Conservation (phyloP, 441 rosid species). For the Aleurites moluccanus region DNA sequence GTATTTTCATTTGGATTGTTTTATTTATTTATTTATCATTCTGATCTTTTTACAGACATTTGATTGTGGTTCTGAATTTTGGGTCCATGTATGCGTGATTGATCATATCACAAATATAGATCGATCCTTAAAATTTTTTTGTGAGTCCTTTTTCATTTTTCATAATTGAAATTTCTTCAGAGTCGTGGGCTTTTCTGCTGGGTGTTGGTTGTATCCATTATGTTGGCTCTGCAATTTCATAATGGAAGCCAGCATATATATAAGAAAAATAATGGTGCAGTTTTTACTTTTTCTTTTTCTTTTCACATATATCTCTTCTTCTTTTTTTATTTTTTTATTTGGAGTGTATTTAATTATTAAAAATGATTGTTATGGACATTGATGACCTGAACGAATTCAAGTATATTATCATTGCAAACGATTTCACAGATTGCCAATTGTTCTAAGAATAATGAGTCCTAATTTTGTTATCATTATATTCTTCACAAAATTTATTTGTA, state of each 20-base stretch:
- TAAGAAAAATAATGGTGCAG: background rate
- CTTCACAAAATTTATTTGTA: background rate
- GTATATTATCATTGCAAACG: conserved; percentile 37
- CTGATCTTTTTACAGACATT: background rate
- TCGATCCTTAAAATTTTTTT: background rate
- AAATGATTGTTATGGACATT: conserved; percentile 26
- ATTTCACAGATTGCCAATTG: conserved; percentile 15
- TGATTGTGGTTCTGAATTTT: background rate
- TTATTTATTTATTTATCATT: background rate
- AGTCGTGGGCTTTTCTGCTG: background rate
- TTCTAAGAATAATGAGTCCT: conserved; percentile 7
- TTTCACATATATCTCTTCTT: background rate
- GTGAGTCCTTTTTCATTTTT: background rate
- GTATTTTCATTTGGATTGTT: background rate
- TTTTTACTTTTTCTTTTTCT: background rate
- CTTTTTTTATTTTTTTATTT: background rate
- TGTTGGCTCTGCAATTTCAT: conserved; percentile 9
- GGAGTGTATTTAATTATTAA: conserved; percentile 8
- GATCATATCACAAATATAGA: background rate
- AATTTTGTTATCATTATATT: conserved; percentile 5
- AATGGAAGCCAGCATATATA: conserved; percentile 1
- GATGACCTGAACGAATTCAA: conserved; percentile 41
- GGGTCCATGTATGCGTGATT: conserved; percentile 5
- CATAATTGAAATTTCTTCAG: conserved; percentile 1
- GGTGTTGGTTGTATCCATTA: background rate